phyloP scores from a whole-genome alignment of 2,329 filamentous ascomycete species.

The Pyricularia grisea region DNA sequence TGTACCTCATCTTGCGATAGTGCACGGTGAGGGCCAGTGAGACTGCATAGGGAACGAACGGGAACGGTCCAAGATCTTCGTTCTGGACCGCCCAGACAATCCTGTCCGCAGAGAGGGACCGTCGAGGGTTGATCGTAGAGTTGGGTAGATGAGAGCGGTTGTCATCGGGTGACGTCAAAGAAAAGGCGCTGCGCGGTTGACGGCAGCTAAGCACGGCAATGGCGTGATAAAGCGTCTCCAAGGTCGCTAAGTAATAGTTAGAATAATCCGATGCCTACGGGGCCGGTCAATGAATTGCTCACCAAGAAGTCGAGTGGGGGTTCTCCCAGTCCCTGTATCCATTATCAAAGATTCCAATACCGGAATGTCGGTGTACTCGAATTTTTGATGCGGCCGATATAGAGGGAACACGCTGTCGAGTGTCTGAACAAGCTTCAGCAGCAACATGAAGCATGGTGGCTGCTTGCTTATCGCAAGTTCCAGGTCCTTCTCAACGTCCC shows the following conservation, averaged over 20 bases:
- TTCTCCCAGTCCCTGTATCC: conserved; percentile 39
- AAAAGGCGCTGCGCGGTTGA: conserved; percentile 25
- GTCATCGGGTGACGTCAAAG: conserved; percentile 18
- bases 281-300: not conserved
- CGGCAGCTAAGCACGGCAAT: conserved; percentile 54
- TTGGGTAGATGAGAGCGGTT: conserved; percentile 29
- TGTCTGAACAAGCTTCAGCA: conserved; percentile 43
- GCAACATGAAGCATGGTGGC: conserved; percentile 44
- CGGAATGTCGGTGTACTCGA: conserved; percentile 41
- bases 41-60: conserved; percentile 52
- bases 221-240: conserved; percentile 56
- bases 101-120: conserved; percentile 47
- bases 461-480: conserved; percentile 40
- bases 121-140: conserved; percentile 42
- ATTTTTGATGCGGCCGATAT: conserved; percentile 45
- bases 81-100: conserved; percentile 44
- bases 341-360: conserved; percentile 49
- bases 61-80: conserved; percentile 42
- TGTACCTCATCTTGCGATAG: conserved; percentile 56
- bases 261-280: not conserved
- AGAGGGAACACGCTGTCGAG: conserved; percentile 51
- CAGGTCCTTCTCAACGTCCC: conserved; percentile 46
- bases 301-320: conserved; percentile 41
- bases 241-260: conserved; percentile 33
- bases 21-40: conserved; percentile 52